These are phyloP conservation scores for Gracilaria domingensis DNA, from an alignment of 23 red algal species.

Conservation along the genomic window DNA sequence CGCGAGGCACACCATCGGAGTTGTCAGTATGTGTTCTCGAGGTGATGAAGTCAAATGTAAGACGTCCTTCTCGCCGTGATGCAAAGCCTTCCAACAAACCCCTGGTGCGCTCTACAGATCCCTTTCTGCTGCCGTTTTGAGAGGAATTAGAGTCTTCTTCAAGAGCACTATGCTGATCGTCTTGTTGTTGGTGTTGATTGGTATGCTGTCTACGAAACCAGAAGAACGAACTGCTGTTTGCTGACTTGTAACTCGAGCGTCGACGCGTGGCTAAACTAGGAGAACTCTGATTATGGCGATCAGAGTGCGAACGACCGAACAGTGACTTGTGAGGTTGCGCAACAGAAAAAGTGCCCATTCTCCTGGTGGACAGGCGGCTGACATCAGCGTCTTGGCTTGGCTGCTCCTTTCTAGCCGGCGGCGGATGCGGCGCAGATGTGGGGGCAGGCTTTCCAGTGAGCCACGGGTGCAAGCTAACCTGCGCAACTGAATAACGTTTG, in stretches of 20 bases:
- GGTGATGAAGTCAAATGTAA: constrained; percentile 65
- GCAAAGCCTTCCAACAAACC: constrained; percentile 43
- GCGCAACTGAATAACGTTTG: constrained; percentile 70
- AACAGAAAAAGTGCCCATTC: constrained; percentile 23
- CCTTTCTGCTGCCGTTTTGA: constrained; percentile 28
- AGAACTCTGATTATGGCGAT: constrained; percentile 64
- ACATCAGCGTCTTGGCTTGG: background rate
- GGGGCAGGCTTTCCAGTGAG: constrained; percentile 62
- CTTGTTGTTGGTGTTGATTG: constrained; percentile 40
- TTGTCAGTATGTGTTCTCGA: background rate
- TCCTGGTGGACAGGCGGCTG: background rate
- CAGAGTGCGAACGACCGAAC: constrained; percentile 41
- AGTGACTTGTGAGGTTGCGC: constrained; percentile 45
- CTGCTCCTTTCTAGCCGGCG: background rate
- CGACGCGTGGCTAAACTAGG: constrained; percentile 59
- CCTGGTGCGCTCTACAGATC: constrained; percentile 46
- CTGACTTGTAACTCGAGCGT: constrained; percentile 51
- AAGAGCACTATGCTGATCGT: background rate
- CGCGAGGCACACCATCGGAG: constrained; percentile 27
- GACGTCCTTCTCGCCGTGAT: constrained; percentile 53
- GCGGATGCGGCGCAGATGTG: background rate
- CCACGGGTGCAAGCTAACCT: constrained; percentile 77
- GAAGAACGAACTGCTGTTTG: constrained; percentile 46
- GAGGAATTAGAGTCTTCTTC: constrained; percentile 25
- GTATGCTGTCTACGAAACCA: constrained; percentile 62